These are phyloP conservation scores for Achlya hypogyna DNA, from an alignment of 352 stramenopile species.

Conservation along the genomic window DNA sequence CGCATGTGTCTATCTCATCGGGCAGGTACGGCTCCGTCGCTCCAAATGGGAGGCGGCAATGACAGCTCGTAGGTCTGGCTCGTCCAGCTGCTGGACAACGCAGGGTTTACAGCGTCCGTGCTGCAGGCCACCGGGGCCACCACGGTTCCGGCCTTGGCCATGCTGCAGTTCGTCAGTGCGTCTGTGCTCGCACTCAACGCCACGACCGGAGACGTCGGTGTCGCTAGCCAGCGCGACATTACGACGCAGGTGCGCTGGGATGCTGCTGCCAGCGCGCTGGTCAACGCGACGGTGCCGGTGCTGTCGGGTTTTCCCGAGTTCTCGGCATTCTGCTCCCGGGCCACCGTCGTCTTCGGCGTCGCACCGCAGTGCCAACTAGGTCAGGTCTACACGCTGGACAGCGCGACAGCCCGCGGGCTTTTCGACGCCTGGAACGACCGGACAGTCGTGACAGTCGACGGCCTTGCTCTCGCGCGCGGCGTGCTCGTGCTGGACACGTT, in stretches of 20 bases:
- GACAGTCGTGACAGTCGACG: background rate
- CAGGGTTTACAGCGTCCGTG: background rate
- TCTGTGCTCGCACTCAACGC: slow-evolving; percentile 3
- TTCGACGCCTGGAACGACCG: background rate
- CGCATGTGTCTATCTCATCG: background rate
- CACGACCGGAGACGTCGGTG: background rate
- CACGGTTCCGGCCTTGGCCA: background rate
- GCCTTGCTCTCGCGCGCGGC: background rate
- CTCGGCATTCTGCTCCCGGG: background rate
- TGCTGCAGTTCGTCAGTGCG: slow-evolving; percentile 15
- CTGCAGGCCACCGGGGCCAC: background rate
- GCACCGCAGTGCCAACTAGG: background rate
- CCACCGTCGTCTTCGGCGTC: background rate
- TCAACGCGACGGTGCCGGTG: background rate
- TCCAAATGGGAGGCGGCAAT: background rate
- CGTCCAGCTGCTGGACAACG: background rate
- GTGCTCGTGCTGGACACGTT: slow-evolving; percentile 10
- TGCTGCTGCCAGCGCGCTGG: background rate
- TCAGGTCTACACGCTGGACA: slow-evolving; percentile 1
- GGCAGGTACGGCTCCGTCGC: background rate
- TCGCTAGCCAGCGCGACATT: background rate
- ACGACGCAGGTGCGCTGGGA: background rate
- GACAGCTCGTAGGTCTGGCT: background rate
- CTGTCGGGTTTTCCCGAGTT: slow-evolving; percentile 9
- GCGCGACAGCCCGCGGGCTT: background rate